Conservation (phyloP, 176 grass and related monocot species). For the Cenchrus americanus region DNA sequence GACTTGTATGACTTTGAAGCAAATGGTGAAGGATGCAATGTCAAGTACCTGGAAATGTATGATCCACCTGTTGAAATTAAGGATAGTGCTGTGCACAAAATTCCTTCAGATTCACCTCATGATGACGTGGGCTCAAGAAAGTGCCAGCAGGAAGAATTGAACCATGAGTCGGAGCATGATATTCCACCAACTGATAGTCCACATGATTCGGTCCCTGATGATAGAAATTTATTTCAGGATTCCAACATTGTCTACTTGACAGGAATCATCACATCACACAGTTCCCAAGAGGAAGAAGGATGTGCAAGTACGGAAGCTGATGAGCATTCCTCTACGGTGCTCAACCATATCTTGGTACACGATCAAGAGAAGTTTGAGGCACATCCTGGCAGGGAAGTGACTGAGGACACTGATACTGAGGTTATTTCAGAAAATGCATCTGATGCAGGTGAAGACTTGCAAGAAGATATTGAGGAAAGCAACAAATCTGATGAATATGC, state of each 20-base stretch:
- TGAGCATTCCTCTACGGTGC: slow-evolving; percentile 14
- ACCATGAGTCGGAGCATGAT: slow-evolving; percentile 41
- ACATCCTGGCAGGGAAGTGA: slow-evolving; percentile 25
- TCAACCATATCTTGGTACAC: slow-evolving; percentile 19
- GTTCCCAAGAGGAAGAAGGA: slow-evolving; percentile 46
- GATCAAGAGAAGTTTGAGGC: slow-evolving; percentile 20
- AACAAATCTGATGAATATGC: slow-evolving; percentile 36
- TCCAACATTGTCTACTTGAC: slow-evolving; percentile 36
- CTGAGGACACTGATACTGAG: slow-evolving; percentile 27
- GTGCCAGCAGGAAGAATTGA: slow-evolving; percentile 43
- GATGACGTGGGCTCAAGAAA: slow-evolving; percentile 47
- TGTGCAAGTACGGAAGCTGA: not conserved
- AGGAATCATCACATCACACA: slow-evolving; percentile 29
- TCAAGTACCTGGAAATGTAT: slow-evolving; percentile 41
- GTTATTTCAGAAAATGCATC: slow-evolving; percentile 35
- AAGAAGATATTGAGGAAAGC: slow-evolving; percentile 40
- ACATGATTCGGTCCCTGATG: slow-evolving; percentile 48
- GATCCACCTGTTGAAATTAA: slow-evolving; percentile 40
- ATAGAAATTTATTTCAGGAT: slow-evolving; percentile 47
- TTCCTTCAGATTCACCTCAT: slow-evolving; percentile 46
- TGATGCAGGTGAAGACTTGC: slow-evolving; percentile 41
- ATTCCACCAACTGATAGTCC: slow-evolving; percentile 42
- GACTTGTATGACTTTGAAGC: slow-evolving; percentile 59
- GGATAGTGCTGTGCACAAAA: slow-evolving; percentile 22
- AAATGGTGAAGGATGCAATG: slow-evolving; percentile 45